phyloP scores from a whole-genome alignment of 257 asterid species.

The Nicotiana otophora region DNA sequence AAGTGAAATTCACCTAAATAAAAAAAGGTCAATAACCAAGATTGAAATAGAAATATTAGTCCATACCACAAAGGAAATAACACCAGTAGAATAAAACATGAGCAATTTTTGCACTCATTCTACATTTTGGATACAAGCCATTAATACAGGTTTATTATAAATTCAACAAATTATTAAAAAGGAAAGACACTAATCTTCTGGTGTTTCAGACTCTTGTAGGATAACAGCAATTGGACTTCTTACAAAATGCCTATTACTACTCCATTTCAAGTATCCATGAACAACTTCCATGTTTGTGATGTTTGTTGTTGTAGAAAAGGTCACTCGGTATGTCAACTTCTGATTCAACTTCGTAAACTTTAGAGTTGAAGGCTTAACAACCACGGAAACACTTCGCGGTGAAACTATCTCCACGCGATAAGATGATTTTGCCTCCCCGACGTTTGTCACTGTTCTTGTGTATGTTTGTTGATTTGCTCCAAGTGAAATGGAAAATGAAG shows the following conservation, averaged over 20 bases:
- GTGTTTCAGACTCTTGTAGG: background rate
- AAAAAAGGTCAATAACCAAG: background rate
- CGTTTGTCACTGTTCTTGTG: slow-evolving; percentile 38
- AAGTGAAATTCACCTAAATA: no score
- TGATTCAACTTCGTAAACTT: slow-evolving; percentile 14
- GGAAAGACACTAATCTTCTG: background rate
- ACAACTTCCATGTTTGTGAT: slow-evolving; percentile 9
- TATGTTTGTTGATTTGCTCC: slow-evolving; percentile 9
- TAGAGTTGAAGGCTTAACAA: slow-evolving; percentile 15
- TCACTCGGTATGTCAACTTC: slow-evolving; percentile 9
- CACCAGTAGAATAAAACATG: background rate
- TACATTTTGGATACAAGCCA: background rate
- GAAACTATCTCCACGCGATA: slow-evolving; percentile 11
- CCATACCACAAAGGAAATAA: background rate
- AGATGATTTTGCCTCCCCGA: slow-evolving; percentile 25
- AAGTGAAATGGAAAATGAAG: slow-evolving; percentile 26
- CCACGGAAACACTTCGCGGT: slow-evolving; percentile 13
- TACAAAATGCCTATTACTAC: slow-evolving; percentile 15
- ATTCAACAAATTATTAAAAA: background rate
- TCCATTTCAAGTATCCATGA: slow-evolving; percentile 30
- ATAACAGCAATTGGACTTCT: slow-evolving; percentile 24
- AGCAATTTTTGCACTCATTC: background rate
- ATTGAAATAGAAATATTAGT: background rate
- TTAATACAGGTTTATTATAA: background rate
- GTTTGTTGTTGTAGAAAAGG: slow-evolving; percentile 11